phyloP scores from a whole-genome alignment of 306 rosid genomes.

The Calophaca sinica region DNA sequence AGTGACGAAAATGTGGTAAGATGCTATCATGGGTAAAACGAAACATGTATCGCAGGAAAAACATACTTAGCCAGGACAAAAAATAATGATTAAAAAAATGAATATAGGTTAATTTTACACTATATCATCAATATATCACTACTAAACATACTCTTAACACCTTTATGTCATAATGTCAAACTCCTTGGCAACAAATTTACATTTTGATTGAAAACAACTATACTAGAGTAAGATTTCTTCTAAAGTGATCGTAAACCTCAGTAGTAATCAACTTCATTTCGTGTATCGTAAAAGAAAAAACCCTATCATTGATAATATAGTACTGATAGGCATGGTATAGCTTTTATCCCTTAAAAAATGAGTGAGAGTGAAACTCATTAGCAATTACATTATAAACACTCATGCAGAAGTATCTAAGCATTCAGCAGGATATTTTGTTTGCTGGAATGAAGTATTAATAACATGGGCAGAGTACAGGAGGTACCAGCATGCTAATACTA shows the following conservation, averaged over 20 bases:
- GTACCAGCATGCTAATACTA: constrained; percentile 88
- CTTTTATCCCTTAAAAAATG: too few species aligned
- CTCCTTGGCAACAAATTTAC: background rate
- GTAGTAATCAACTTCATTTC: background rate
- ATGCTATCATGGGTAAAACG: background rate
- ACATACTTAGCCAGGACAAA: background rate
- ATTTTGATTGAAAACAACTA: background rate
- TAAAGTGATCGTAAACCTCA: background rate
- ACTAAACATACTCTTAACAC: background rate
- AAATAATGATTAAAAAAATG: background rate
- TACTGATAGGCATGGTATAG: too few species aligned
- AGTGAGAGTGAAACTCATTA: too few species aligned
- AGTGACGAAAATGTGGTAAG: constrained; percentile 1
- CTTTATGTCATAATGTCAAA: background rate
- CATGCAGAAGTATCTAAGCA: too few species aligned
- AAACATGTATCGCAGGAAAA: background rate
- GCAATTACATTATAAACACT: too few species aligned
- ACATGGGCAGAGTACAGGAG: constrained; percentile 20
- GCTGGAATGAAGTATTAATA: background rate
- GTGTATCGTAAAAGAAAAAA: too few species aligned
- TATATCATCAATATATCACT: background rate
- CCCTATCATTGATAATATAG: too few species aligned
- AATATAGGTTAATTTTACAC: constrained; percentile 5
- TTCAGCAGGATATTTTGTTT: too few species aligned
- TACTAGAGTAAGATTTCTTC: constrained; percentile 2